A percentile compares a stretch with the other conserved stretches of the same genome.
Conservation (phyloP, 805 yeast genomes). For the Candida maris region DNA sequence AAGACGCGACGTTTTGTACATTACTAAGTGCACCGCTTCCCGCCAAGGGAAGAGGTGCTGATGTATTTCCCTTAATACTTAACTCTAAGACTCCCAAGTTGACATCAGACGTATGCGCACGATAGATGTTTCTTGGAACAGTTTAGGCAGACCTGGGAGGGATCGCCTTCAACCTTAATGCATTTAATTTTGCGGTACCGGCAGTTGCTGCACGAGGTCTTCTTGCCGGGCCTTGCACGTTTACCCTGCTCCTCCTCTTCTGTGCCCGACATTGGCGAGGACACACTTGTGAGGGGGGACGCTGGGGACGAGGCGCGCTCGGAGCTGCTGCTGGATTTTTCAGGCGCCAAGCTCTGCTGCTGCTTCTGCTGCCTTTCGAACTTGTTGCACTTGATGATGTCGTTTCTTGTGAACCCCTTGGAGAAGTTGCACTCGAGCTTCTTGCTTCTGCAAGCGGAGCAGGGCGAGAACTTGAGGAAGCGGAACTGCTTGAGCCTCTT, state of each 20-base stretch:
- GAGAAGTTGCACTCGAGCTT: conserved; percentile 50
- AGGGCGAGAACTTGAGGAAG: conserved; percentile 46
- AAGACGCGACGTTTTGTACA: too few species aligned
- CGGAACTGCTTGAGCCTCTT: conserved; percentile 23
- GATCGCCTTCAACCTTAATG: conserved; percentile 25
- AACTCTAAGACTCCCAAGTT: too few species aligned
- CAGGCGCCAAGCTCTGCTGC: background rate
- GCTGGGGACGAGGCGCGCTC: conserved; percentile 3
- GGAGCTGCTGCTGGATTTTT: background rate
- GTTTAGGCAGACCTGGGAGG: conserved; percentile 22
- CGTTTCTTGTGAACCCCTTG: conserved; percentile 65
- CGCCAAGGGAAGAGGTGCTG: too few species aligned
- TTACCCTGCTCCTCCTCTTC: background rate
- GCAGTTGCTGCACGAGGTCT: conserved; percentile 32
- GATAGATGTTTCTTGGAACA: conserved; percentile 29
- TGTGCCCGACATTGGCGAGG: background rate
- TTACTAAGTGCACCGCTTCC: too few species aligned
- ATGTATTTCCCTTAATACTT: too few species aligned
- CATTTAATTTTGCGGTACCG: conserved; percentile 34
- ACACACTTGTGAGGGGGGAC: background rate
- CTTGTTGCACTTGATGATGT: conserved; percentile 40
- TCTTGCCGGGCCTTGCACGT: conserved; percentile 23
- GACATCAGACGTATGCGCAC: conserved; percentile 21
- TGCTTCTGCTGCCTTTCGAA: conserved; percentile 23
- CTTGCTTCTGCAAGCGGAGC: conserved; percentile 51